Evolutionary conservation across 345 rosid genomes (phyloP), one percentile per base, ranked within the genome.

Genomic region (Psidium friedrichsthalianum): DNA sequence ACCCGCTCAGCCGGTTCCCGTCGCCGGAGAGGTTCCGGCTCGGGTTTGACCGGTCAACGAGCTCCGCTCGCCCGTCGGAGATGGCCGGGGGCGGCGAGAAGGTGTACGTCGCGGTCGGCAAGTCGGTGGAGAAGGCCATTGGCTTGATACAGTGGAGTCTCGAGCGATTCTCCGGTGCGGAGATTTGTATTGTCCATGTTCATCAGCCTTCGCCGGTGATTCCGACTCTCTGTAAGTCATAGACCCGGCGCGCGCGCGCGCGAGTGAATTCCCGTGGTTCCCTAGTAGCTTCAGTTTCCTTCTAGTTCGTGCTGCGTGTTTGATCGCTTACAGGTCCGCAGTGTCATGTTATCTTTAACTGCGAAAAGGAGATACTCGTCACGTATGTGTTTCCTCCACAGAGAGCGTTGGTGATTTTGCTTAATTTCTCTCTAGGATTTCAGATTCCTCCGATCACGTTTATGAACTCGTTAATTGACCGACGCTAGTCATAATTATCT

Each of bases 81-180:
- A 88, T 47, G 86, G 51, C 54, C 51, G 86, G 14, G 64, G 69
- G 85, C 56, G 80, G 47, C 42, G 92, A 88, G n/a, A 90, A 83
- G 81, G 92, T 95, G 59, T 92, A 90, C 82, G 94, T 95, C 78
- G 94, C 95, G 29, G 92, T 95, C 11, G 95, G 96, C 18, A 92
- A 88, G 86, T 85, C 90, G 5, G 83, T 87, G 25, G 95, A 90
- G 83, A 94, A 93, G 89, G 90, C 89, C 56, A 58, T 82, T 56
- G 80, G 85, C 81, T 86, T 94, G 91, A 90, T 95, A 82, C 90
- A 53, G 42, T 95, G 96, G 96, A 85, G 87, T 51, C 85, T 90
- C 86, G 54, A 83, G 83, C 85, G 84, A 32, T 94, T 92, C 87
- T 56, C 87, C 27, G 88, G 89, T 54, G 82, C 58, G 64, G 89